phyloP scores from a whole-genome alignment of 179 eudicot species.

The Silene vulgaris region DNA sequence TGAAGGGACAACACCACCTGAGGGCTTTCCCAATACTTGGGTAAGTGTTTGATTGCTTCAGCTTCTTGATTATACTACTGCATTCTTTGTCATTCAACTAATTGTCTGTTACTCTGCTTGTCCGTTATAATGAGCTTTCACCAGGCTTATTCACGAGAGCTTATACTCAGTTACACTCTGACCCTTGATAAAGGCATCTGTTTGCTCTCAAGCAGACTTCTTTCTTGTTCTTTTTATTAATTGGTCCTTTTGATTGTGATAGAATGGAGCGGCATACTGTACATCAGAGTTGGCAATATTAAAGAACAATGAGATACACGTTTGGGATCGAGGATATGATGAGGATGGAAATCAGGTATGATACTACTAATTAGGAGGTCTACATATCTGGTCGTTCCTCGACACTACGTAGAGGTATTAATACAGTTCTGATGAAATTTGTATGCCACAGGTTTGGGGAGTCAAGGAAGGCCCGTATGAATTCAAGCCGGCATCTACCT shows the following conservation, averaged over 20 bases:
- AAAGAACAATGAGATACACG: conserved; percentile 82
- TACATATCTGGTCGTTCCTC: not conserved
- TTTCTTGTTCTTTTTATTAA: not conserved
- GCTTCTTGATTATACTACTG: not conserved
- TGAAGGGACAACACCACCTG: conserved; percentile 79
- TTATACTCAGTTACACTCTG: not conserved
- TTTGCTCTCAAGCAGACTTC: not conserved
- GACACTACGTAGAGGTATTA: not conserved
- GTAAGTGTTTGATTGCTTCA: conserved; percentile 34
- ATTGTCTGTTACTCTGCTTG: not conserved
- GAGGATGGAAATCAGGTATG: conserved; percentile 78
- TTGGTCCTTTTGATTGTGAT: conserved; percentile 22
- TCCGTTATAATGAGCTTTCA: not conserved
- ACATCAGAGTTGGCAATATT: conserved; percentile 78
- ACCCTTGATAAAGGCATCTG: not conserved
- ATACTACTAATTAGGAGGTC: not conserved
- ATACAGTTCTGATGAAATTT: not conserved
- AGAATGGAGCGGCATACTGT: conserved; percentile 82
- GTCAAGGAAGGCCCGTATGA: conserved; percentile 93
- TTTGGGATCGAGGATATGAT: conserved; percentile 82
- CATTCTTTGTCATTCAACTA: not conserved
- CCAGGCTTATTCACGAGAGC: not conserved
- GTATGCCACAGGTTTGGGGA: conserved; percentile 82
- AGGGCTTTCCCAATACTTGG: conserved; percentile 92
- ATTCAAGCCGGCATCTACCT: conserved; percentile 77